Conservation (phyloP, 2,329 filamentous ascomycete genomes). For the Penicillium concentricum region DNA sequence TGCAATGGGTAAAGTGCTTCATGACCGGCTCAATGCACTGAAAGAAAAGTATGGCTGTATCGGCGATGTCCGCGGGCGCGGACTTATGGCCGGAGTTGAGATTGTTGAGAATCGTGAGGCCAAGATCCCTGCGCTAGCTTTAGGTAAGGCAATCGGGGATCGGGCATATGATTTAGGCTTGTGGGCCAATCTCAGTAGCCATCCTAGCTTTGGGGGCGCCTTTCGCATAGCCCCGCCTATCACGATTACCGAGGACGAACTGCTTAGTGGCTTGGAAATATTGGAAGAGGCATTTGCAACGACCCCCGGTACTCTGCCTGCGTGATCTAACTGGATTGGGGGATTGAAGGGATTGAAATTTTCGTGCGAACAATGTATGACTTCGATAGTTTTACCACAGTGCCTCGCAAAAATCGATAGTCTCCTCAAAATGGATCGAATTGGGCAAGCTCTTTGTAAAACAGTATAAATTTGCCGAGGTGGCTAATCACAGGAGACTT, state of each 20-base stretch:
- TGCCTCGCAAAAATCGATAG: background rate
- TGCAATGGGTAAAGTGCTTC: constrained; percentile 48
- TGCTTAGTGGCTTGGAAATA: constrained; percentile 54
- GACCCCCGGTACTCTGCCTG: background rate
- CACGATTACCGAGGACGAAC: constrained; percentile 53
- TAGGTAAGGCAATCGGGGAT: constrained; percentile 51
- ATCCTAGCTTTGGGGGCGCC: constrained; percentile 56
- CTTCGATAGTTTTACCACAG: background rate
- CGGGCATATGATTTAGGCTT: constrained; percentile 54
- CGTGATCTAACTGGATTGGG: background rate
- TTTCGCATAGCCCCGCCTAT: constrained; percentile 63
- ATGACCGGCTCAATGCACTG: constrained; percentile 48
- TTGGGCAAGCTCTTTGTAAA: background rate
- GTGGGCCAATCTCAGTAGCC: constrained; percentile 57
- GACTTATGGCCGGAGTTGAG: constrained; percentile 59
- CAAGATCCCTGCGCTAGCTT: constrained; percentile 49
- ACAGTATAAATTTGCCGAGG: background rate
- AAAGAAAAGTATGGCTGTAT: constrained; percentile 58
- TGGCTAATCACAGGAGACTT: background rate
- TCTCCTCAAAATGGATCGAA: background rate
- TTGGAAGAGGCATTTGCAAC: constrained; percentile 56
- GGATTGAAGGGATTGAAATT: too few species aligned
- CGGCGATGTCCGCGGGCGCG: constrained; percentile 60
- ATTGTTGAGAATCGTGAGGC: constrained; percentile 54
- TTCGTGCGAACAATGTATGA: background rate